Percentiles rank a stretch among this genome's conserved stretches.
Evolutionary conservation across 2,329 filamentous ascomycete species (phyloP).

Genomic region (Penicillium concentricum): DNA sequence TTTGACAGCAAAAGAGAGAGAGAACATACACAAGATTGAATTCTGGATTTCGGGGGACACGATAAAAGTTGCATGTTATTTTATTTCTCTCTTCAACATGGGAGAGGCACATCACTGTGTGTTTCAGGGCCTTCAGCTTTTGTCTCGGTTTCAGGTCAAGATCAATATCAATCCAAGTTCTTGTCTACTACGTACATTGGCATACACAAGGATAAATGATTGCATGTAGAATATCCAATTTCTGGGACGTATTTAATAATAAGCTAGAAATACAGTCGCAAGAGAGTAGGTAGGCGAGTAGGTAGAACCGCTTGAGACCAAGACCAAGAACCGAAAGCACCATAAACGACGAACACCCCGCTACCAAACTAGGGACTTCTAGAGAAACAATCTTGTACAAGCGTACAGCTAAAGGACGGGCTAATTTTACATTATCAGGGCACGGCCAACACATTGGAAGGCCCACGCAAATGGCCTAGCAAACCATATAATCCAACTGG

Average conservation of each 20-base stretch:
- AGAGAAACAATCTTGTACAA: not conserved
- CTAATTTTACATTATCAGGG: constrained; percentile 23
- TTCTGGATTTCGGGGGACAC: not conserved
- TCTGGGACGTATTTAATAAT: not conserved
- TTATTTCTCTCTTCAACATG: constrained; percentile 27
- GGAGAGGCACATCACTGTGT: constrained; percentile 6
- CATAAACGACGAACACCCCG: not conserved
- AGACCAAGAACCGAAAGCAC: not conserved
- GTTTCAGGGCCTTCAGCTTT: not conserved
- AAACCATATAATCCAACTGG: constrained; percentile 40
- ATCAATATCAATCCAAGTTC: not conserved
- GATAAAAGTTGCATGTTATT: constrained; percentile 16
- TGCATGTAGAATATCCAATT: not conserved
- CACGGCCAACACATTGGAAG: constrained; percentile 28
- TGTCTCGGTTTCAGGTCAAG: not conserved
- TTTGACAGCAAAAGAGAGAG: not conserved
- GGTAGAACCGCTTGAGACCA: not conserved
- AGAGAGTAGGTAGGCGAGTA: not conserved
- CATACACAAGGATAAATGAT: not conserved
- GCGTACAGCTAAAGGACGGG: not conserved
- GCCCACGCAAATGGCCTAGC: constrained; percentile 34
- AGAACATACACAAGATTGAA: not conserved
- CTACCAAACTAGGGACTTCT: not conserved
- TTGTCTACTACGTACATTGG: not conserved
- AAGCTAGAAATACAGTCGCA: not conserved